Percentiles rank a stretch among this genome's conserved stretches.
Conservation (phyloP, 148 eudicot species). For the Bassia scoparia region DNA sequence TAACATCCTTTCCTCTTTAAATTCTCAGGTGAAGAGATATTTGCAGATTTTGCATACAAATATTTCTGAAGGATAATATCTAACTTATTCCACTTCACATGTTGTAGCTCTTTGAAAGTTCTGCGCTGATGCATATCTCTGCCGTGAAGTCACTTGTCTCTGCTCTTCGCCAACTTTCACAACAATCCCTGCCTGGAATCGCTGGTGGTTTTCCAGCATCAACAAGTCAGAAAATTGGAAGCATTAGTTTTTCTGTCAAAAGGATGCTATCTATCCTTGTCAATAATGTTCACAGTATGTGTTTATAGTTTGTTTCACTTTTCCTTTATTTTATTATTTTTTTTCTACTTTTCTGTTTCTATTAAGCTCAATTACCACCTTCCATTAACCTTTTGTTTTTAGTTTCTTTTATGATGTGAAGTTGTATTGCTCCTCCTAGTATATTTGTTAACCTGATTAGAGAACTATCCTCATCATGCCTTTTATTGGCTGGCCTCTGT, state of each 20-base stretch:
- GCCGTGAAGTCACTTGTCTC: constrained; percentile 96
- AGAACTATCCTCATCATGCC: neutral
- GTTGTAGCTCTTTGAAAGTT: constrained; percentile 85
- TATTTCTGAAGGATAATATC: neutral
- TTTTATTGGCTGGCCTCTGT: neutral
- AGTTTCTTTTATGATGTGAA: neutral
- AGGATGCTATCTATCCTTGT: constrained; percentile 82
- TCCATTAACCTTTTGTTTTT: neutral
- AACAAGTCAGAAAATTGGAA: constrained; percentile 79
- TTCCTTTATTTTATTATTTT: neutral
- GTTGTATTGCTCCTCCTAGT: neutral
- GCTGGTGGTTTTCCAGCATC: constrained; percentile 51
- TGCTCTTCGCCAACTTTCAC: constrained; percentile 84
- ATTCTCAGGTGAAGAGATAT: constrained; percentile 63
- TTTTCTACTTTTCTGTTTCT: neutral
- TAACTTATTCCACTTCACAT: constrained; percentile 27
- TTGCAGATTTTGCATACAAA: neutral
- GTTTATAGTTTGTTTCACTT: constrained; percentile 1
- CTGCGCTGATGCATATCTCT: constrained; percentile 79
- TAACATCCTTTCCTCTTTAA: constrained; percentile 83
- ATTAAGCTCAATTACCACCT: neutral
- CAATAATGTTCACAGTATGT: constrained; percentile 90
- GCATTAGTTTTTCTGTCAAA: constrained; percentile 86
- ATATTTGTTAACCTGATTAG: neutral
- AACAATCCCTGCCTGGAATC: constrained; percentile 68